Conservation (phyloP, 2,329 filamentous ascomycete genomes). For the Penicillium polonicum region DNA sequence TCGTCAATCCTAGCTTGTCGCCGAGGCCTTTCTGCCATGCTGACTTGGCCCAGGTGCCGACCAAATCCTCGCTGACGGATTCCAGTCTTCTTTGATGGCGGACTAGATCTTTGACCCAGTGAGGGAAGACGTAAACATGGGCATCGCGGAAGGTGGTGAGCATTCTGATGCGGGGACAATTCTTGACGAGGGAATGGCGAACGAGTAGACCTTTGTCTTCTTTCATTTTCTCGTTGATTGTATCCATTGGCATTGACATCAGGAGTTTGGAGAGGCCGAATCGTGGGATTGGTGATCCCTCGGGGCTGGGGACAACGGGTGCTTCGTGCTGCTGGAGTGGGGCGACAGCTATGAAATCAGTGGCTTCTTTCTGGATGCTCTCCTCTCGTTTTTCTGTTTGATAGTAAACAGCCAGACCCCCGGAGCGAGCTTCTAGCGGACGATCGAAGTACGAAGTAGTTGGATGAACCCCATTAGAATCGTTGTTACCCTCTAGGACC, state of each 20-base stretch:
- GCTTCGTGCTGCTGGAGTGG: neutral
- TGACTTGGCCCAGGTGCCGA: slow-evolving; percentile 5
- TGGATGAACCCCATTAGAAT: neutral
- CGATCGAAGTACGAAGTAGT: neutral
- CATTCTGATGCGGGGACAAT: neutral
- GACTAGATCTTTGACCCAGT: slow-evolving; percentile 3
- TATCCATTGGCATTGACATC: slow-evolving; percentile 3
- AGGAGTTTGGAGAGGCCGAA: slow-evolving; percentile 3
- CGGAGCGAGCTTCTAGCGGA: neutral
- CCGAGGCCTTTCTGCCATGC: slow-evolving; percentile 5
- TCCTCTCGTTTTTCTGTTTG: neutral
- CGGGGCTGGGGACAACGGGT: neutral
- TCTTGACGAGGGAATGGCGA: neutral
- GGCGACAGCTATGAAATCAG: slow-evolving; percentile 1
- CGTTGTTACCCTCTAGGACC: neutral
- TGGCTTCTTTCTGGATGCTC: neutral
- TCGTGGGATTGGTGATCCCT: neutral
- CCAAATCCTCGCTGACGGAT: neutral
- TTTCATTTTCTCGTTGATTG: slow-evolving; percentile 1
- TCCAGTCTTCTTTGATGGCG: neutral
- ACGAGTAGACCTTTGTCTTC: neutral
- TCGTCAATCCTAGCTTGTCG: slow-evolving; percentile 2
- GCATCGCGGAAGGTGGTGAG: slow-evolving; percentile 5
- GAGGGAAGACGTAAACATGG: slow-evolving; percentile 3
- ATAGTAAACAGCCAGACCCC: neutral